Percentiles rank a stretch among this genome's conserved stretches.
phyloP scores from a whole-genome alignment of 305 asterid species.

The Ajuga reptans region DNA sequence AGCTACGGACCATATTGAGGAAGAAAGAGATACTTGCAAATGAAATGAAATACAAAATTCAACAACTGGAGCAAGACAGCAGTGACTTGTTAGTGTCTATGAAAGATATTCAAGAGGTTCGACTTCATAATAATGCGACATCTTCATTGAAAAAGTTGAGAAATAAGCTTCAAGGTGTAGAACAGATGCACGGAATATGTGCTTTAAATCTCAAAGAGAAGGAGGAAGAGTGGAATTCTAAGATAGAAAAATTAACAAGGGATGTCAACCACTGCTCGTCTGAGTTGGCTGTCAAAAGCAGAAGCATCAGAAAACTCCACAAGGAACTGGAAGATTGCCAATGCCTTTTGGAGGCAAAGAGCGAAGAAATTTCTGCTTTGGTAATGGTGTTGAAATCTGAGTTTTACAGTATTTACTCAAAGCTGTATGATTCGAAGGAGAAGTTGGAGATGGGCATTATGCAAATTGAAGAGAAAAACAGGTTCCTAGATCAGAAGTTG shows the following conservation, averaged over 20 bases:
- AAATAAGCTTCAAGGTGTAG: slow-evolving; percentile 27
- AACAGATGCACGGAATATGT: slow-evolving; percentile 32
- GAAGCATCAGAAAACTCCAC: slow-evolving; percentile 20
- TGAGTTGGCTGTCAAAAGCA: slow-evolving; percentile 28
- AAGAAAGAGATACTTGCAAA: slow-evolving; percentile 28
- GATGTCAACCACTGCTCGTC: slow-evolving; percentile 25
- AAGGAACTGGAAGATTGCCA: slow-evolving; percentile 31
- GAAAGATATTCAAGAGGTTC: slow-evolving; percentile 31
- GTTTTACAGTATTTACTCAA: slow-evolving; percentile 25
- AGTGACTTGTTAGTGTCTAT: slow-evolving; percentile 26
- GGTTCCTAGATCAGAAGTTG: slow-evolving; percentile 27
- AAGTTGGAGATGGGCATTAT: slow-evolving; percentile 23
- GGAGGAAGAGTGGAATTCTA: slow-evolving; percentile 32
- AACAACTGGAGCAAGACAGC: slow-evolving; percentile 35
- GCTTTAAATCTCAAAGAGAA: slow-evolving; percentile 30
- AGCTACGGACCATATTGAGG: slow-evolving; percentile 26
- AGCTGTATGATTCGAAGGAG: slow-evolving; percentile 25
- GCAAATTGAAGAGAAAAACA: slow-evolving; percentile 28
- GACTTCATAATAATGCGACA: slow-evolving; percentile 17
- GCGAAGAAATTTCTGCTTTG: slow-evolving; percentile 27
- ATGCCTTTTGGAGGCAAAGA: slow-evolving; percentile 27
- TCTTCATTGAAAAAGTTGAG: slow-evolving; percentile 25
- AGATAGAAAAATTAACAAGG: slow-evolving; percentile 27
- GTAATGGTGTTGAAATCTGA: slow-evolving; percentile 36
- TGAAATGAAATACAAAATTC: slow-evolving; percentile 29